A percentile compares a stretch with the other conserved stretches of the same genome.
Conservation (phyloP, 1,139 yeast genomes). For the Suhomyces wounanorum region DNA sequence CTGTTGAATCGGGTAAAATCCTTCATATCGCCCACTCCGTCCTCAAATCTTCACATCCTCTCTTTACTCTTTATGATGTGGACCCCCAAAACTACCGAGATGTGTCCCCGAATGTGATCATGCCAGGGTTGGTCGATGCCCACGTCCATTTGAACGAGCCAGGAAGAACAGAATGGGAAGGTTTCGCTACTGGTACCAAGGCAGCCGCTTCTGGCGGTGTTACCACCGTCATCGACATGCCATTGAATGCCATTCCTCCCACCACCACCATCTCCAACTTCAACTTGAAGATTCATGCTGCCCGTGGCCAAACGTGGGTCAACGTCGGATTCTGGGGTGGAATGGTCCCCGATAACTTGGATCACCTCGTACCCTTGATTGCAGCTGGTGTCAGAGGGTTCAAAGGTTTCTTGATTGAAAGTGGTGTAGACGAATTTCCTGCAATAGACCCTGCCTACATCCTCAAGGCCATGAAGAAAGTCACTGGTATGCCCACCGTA, state of each 20-base stretch:
- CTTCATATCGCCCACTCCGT: conserved; percentile 43
- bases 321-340: conserved; percentile 98
- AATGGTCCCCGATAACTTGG: conserved; percentile 72
- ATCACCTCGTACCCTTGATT: conserved; percentile 71
- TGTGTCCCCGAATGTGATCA: conserved; percentile 63
- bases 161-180: conserved; percentile 95
- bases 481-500: conserved; percentile 64
- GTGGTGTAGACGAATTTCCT: conserved; percentile 95
- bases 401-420: conserved; percentile 86
- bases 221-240: conserved; percentile 95
- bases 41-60: conserved; percentile 37
- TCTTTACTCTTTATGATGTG: conserved; percentile 46
- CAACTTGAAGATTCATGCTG: conserved; percentile 72
- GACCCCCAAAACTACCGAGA: conserved; percentile 45
- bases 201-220: conserved; percentile 96
- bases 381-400: conserved; percentile 88
- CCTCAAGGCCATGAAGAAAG: conserved; percentile 60
- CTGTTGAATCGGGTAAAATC: conserved; percentile 65
- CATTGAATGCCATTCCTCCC: conserved; percentile 92
- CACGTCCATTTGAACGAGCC: conserved; percentile 96
- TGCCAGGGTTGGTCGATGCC: conserved; percentile 92
- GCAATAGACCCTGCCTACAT: conserved; percentile 68
- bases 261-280: conserved; percentile 83
- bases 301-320: conserved; percentile 82
- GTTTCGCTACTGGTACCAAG: conserved; percentile 88